These are phyloP conservation scores for Kernera saxatilis DNA, from an alignment of 345 rosid genomes.

Conservation along the genomic window DNA sequence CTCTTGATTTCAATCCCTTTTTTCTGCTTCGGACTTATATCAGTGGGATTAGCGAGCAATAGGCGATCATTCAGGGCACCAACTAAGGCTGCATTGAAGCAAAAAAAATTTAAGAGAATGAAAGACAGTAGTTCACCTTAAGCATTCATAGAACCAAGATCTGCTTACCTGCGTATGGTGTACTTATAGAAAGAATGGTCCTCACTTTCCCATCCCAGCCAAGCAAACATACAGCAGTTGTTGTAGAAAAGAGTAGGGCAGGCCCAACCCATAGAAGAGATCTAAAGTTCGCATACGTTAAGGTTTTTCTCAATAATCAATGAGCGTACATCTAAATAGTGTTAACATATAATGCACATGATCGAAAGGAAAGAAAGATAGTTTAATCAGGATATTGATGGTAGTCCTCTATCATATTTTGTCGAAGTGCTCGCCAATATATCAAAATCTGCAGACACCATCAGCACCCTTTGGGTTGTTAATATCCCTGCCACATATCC, in stretches of 20 bases:
- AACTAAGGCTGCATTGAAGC: constrained; percentile 58
- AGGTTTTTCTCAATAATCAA: constrained; percentile 35
- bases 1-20: constrained; percentile 82
- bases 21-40: constrained; percentile 82
- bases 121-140: constrained; percentile 12
- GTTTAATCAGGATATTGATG: constrained; percentile 76
- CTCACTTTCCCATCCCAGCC: constrained; percentile 98
- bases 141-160: constrained; percentile 9
- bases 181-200: constrained; percentile 74
- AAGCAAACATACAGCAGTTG: constrained; percentile 73
- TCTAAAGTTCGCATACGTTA: constrained; percentile 69
- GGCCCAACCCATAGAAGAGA: constrained; percentile 98
- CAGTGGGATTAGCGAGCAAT: constrained; percentile 78
- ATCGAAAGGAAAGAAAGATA: neutral
- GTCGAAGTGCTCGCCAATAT: constrained; percentile 76
- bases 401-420: constrained; percentile 87
- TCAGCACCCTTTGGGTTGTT: constrained; percentile 91
- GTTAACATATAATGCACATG: neutral
- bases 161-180: constrained; percentile 78
- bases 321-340: neutral
- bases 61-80: constrained; percentile 94
- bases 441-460: constrained; percentile 84
- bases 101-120: constrained; percentile 11
- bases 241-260: constrained; percentile 89
- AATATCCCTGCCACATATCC: constrained; percentile 93